Evolutionary conservation across 495 filamentous ascomycete genomes (phyloP).

Genomic region (Choiromyces venosus): DNA sequence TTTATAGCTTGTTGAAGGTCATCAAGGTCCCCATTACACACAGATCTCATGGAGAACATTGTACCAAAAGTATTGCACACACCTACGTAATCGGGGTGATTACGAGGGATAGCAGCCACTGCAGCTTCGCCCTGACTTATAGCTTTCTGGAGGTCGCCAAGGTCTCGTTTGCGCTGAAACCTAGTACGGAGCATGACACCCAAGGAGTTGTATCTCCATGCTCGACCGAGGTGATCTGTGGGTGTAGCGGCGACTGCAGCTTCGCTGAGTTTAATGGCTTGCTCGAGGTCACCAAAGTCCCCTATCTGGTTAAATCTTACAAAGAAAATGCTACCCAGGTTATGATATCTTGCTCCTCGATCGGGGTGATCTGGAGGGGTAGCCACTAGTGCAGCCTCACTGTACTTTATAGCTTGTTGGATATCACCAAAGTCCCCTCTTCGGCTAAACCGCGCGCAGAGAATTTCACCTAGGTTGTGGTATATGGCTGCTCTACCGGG

Average conservation of each 20-base stretch:
- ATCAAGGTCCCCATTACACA: too few relatives aligned
- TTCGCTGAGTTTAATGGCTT: background rate
- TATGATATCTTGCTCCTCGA: background rate
- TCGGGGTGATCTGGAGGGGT: background rate
- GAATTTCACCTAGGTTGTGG: too few relatives aligned
- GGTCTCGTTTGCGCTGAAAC: background rate
- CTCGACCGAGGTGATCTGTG: background rate
- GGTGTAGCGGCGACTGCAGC: conserved; percentile 1
- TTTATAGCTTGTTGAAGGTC: too few relatives aligned
- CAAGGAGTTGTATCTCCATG: background rate
- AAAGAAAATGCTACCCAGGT: too few relatives aligned
- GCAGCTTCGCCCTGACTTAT: conserved; percentile 8
- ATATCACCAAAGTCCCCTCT: background rate
- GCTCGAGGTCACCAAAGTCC: conserved; percentile 12
- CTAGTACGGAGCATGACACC: background rate
- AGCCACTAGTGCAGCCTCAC: background rate
- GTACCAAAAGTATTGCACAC: background rate
- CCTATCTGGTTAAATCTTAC: too few relatives aligned
- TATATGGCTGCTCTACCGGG: too few relatives aligned
- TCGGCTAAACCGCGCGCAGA: too few relatives aligned
- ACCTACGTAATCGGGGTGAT: conserved; percentile 4
- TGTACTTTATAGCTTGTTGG: background rate
- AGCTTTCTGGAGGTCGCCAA: conserved; percentile 7
- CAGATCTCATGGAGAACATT: too few relatives aligned
- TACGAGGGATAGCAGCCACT: background rate